Evolutionary conservation across 345 rosid species (phyloP).

Genomic region (Hibiscus trionum): DNA sequence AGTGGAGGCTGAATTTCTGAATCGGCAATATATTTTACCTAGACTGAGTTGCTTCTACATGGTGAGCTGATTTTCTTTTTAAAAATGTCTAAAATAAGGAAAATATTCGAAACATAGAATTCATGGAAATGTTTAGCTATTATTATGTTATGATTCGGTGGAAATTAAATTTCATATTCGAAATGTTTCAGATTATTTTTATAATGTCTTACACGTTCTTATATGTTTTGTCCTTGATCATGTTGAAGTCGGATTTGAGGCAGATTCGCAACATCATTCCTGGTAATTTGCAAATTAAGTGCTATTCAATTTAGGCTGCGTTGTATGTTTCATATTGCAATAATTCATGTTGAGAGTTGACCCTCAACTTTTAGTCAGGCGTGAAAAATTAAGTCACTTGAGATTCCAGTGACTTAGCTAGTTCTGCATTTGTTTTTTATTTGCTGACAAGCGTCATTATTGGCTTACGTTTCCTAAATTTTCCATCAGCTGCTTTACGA

Average conservation of each 20-base stretch:
- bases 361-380: neutral
- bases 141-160: neutral
- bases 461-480: neutral
- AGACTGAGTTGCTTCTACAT: slow-evolving; percentile 71
- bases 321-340: neutral
- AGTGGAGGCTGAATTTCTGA: slow-evolving; percentile 54
- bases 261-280: slow-evolving; percentile 37
- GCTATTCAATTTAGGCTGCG: neutral
- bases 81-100: neutral
- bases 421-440: neutral
- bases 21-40: slow-evolving; percentile 45
- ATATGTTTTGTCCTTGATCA: slow-evolving; percentile 14
- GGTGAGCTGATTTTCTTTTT: slow-evolving; percentile 29
- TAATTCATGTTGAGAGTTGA: neutral
- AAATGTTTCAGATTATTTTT: neutral
- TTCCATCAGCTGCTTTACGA: neutral
- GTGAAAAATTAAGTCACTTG: neutral
- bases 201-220: slow-evolving; percentile 19
- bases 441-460: neutral
- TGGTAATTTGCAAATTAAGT: slow-evolving; percentile 40
- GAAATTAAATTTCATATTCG: neutral
- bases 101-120: neutral
- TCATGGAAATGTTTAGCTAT: neutral
- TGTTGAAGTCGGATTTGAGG: slow-evolving; percentile 66
- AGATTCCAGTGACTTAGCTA: neutral